Base-by-base conservation (phyloP, 2,329 filamentous ascomycete species). In the Biscogniauxia sp. region DNA sequence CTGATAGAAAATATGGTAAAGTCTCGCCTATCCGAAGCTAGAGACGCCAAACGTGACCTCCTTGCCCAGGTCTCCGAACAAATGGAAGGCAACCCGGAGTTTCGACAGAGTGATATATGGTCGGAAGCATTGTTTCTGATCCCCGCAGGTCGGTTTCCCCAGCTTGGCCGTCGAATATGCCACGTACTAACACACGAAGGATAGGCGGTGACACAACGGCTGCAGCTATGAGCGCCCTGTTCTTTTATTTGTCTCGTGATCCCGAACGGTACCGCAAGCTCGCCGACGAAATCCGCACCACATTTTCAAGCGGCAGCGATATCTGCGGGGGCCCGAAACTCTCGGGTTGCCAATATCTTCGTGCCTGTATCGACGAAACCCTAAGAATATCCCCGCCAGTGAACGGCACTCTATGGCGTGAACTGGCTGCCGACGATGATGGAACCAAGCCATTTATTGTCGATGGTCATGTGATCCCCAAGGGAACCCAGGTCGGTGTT, bases 191-290 rank as follows among this genome's bases (percentile, higher is more conserved):
- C n/a, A 5, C 9, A 1, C 17, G 3, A 23, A 20, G 41, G 26
- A 45, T 15, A 65, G 64, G 61, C 15, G 63, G 63, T 5, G 61
- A 60, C 32, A 66, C 66, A 8, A 66, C 65, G 3, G 51, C 66
- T 8, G 56, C 65, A 15, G 57, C 53, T 9, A 62, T 68, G 28
- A 64, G 61, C 17, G 64, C 58, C 9, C 20, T 64, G 5, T 58
- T 69, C 49, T 68, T 68, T 53, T 68, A 69, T 45, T 54, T 69
- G 17, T 61, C 63, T 9, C 65, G 61, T 1, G 45, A 66, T 45
- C 53, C 51, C 4, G 53, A 56, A n/a, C 37, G 51, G 20, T 68
- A 68, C 57, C 15, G 20, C 7, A 63, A 57, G 17, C 58, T 67
- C 6, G 59, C 32, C 6, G n/a, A 57, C 23, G 65, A 67, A 58